Evolutionary conservation across 805 yeast genomes (phyloP), one percentile per base, ranked within the genome.

Genomic region (Sugiyamaella boreocaroliniensis): DNA sequence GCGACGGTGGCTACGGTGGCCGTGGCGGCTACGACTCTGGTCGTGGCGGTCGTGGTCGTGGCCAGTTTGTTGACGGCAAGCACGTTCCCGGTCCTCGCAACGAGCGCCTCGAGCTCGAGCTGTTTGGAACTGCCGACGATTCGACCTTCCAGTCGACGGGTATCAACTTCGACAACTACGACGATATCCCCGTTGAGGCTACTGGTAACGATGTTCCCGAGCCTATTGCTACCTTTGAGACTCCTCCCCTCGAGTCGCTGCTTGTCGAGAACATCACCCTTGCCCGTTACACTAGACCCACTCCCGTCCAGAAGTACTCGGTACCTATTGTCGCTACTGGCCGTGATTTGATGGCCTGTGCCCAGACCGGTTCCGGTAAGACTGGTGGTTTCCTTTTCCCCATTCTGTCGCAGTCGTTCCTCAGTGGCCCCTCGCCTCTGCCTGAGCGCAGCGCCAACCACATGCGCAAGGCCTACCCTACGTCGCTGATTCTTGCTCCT

Each of bases 301-400:
- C 99, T 37, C 99, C 96, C 49, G 96, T 88, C 54, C 96, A 88
- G 71, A 89, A 89, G 74, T 88, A 88, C 78, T 89, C 96, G 45
- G 85, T 89, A 59, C 96, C 96, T 61, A 88, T 89, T 60, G 92
- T 89, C 60, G 88, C 92, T 55, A 82, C 76, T 55, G 89, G 90
- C 65, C 82, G 96, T 74, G 96, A 88, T 73, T 79, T 88, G 74
- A 89, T 88, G 96, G 96, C 96, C 40, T 89, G 96, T 81, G 96
- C 96, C 55, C 96, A 89, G 77, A 88, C 96, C 62, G 96, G 96
- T 85, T 90, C 98, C 55, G 99, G 99, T 81, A 93, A 93, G 77
- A 93, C 99, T 68, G 99, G 98, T 80, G 99, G 99, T 61, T 93
- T 93, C 80, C 77, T 93, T 69, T 93, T 93, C 86, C 99, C 99